These are phyloP conservation scores for Papiliotrema flavescens DNA, from an alignment of 1,284 basidiomycete species.

Conservation along the genomic window DNA sequence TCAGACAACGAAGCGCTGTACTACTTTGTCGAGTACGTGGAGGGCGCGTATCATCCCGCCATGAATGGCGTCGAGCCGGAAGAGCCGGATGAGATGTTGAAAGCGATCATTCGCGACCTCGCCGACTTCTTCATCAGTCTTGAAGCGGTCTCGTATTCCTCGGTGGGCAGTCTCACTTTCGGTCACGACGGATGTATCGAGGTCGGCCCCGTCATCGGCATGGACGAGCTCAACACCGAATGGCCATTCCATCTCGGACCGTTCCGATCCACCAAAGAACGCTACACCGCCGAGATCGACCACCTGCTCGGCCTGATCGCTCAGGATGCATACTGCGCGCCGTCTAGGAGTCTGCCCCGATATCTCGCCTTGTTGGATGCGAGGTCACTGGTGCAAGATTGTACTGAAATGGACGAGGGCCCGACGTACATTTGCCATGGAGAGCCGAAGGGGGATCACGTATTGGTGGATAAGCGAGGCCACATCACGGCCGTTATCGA, in stretches of 20 bases:
- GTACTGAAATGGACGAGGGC: neutral
- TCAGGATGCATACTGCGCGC: too few relatives aligned
- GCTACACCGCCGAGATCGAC: neutral
- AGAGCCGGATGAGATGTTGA: neutral
- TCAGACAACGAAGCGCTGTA: neutral
- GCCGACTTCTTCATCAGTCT: slow-evolving; percentile 2
- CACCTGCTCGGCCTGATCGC: too few relatives aligned
- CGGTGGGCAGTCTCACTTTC: neutral
- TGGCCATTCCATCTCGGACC: neutral
- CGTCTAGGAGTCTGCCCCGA: too few relatives aligned
- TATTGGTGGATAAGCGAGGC: too few relatives aligned
- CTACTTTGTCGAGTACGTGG: neutral
- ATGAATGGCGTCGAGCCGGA: neutral
- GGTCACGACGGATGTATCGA: neutral
- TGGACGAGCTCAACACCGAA: neutral
- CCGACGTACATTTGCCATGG: too few relatives aligned
- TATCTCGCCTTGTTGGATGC: too few relatives aligned
- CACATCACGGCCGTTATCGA: too few relatives aligned
- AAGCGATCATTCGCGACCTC: neutral
- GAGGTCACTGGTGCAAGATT: too few relatives aligned
- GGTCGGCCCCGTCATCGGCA: neutral
- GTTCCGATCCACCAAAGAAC: neutral
- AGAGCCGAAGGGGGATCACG: too few relatives aligned
- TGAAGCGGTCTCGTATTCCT: slow-evolving; percentile 1
- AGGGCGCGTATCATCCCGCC: neutral